Percentiles rank a stretch among this genome's conserved stretches.
Conservation (phyloP, 306 rosid species). For the Trifolium fragiferum region DNA sequence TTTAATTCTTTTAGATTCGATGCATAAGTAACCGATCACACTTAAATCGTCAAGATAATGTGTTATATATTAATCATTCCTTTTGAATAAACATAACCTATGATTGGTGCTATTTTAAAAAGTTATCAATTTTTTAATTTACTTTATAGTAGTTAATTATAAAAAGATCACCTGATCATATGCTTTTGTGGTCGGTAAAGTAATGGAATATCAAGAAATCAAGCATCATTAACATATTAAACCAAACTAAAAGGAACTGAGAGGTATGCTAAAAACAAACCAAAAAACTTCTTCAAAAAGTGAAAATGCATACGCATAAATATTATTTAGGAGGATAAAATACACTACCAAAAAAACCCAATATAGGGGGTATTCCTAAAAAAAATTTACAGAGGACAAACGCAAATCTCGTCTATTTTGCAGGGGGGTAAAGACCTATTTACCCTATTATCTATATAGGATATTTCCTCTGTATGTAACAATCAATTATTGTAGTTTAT, state of each 20-base stretch:
- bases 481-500: neutral
- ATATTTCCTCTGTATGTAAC: neutral
- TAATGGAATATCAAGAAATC: neutral
- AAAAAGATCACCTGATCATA: neutral
- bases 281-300: neutral
- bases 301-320: conserved; percentile 15
- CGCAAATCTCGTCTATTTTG: too few relatives aligned
- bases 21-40: too few relatives aligned
- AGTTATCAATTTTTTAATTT: neutral
- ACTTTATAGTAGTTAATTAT: neutral
- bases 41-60: neutral
- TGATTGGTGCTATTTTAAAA: neutral
- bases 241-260: conserved; percentile 31
- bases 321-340: too few relatives aligned
- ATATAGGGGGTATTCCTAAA: too few relatives aligned
- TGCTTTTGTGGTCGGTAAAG: neutral
- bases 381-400: too few relatives aligned
- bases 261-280: conserved; percentile 24
- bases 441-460: conserved; percentile 6
- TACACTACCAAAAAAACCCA: too few relatives aligned
- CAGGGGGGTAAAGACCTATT: too few relatives aligned
- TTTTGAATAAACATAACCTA: neutral
- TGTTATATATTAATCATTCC: neutral
- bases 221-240: conserved; percentile 21
- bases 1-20: too few relatives aligned